A percentile compares a stretch with the other conserved stretches of the same genome.
Conservation (phyloP, 2,329 filamentous ascomycete genomes). For the Xylariaceae sp. region DNA sequence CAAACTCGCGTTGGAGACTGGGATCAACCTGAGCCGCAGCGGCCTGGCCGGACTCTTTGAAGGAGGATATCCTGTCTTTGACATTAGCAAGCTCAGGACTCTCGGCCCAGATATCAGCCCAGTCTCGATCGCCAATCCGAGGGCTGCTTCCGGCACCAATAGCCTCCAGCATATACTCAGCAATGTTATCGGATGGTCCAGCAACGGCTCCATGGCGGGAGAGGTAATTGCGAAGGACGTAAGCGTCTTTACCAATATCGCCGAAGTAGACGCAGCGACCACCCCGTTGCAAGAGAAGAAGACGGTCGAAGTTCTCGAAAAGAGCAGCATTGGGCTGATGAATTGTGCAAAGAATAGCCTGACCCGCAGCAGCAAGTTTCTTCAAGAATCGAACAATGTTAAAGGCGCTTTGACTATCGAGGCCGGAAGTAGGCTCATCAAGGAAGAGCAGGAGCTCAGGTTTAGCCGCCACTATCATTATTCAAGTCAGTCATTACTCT, state of each 20-base stretch:
- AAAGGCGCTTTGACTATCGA: constrained; percentile 69
- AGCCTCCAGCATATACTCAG: constrained; percentile 82
- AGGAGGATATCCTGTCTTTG: constrained; percentile 62
- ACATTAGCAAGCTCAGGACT: constrained; percentile 64
- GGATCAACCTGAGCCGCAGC: constrained; percentile 42
- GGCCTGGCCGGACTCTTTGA: constrained; percentile 58
- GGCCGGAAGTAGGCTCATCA: constrained; percentile 73
- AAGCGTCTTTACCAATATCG: constrained; percentile 73
- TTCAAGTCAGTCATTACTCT: no score
- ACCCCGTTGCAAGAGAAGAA: constrained; percentile 73
- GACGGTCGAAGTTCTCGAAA: constrained; percentile 83
- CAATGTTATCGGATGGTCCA: constrained; percentile 53
- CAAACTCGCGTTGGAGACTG: constrained; percentile 69
- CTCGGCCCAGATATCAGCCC: constrained; percentile 74
- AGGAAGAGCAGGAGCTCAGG: constrained; percentile 73
- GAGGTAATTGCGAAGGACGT: constrained; percentile 63
- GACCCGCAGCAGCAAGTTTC: constrained; percentile 73
- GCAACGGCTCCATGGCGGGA: constrained; percentile 57
- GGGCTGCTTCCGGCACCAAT: constrained; percentile 71
- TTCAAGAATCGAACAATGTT: constrained; percentile 76
- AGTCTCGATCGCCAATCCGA: constrained; percentile 70
- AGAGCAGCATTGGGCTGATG: constrained; percentile 84
- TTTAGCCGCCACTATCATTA: constrained; percentile 77
- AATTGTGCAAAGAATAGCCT: constrained; percentile 87
- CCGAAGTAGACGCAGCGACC: constrained; percentile 84